Evolutionary conservation across 352 stramenopile species (phyloP).

Genomic region (Phytophthora pinifolia): DNA sequence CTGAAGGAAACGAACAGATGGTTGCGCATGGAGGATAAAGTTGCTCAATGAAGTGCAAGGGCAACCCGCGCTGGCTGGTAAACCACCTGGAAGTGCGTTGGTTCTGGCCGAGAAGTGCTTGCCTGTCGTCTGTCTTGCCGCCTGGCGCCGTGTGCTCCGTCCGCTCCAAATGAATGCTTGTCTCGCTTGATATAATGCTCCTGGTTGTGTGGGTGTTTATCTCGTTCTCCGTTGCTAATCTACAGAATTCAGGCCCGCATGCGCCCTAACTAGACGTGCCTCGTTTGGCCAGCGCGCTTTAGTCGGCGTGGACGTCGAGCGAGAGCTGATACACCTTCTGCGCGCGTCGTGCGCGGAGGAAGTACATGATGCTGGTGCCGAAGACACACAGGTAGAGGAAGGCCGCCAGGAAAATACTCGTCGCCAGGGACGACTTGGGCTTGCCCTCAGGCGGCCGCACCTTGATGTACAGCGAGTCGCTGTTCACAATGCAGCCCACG

Average conservation of each 20-base stretch:
- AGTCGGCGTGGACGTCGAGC: conserved; percentile 84
- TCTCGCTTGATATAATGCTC: conserved; percentile 33
- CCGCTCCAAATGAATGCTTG: conserved; percentile 26
- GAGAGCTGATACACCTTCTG: conserved; percentile 90
- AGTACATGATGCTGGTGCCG: conserved; percentile 86
- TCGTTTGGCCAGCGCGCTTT: conserved; percentile 10
- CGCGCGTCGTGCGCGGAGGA: conserved; percentile 67
- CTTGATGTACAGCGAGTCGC: conserved; percentile 88
- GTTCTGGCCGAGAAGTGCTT: conserved; percentile 6
- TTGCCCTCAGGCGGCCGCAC: conserved; percentile 77
- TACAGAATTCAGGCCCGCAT: conserved; percentile 37
- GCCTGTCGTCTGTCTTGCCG: background rate
- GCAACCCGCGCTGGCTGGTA: conserved; percentile 8
- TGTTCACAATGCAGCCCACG: conserved; percentile 82
- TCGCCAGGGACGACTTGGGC: conserved; percentile 80
- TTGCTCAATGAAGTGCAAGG: conserved; percentile 21
- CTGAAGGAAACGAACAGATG: conserved; percentile 13
- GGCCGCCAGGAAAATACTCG: conserved; percentile 84
- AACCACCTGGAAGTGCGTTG: too few species aligned
- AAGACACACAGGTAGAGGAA: conserved; percentile 88
- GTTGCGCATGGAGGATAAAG: conserved; percentile 16
- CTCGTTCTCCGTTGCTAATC: conserved; percentile 44
- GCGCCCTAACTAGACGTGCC: conserved; percentile 19
- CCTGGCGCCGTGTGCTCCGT: conserved; percentile 10
- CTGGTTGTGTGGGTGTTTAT: conserved; percentile 16